Percentiles rank a stretch among this genome's conserved stretches.
These are phyloP conservation scores for Xylaria digitata DNA, from an alignment of 2,329 filamentous ascomycete genomes.

Conservation along the genomic window DNA sequence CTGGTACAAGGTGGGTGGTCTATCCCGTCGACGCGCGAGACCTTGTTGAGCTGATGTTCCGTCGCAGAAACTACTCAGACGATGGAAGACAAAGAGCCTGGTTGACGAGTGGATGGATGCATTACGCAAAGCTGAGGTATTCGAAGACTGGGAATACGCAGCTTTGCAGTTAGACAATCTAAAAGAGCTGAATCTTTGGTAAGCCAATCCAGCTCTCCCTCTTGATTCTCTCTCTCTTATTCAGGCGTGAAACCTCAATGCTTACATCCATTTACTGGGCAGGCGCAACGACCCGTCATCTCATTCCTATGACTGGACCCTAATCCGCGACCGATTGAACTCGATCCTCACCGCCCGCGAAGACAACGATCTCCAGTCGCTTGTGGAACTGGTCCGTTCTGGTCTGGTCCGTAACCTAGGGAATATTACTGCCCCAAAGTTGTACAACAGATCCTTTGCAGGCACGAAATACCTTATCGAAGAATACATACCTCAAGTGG, in stretches of 20 bases:
- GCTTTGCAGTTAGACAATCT: conserved; percentile 85
- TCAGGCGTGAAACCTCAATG: neutral
- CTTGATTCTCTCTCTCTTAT: neutral
- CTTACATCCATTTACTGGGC: conserved; percentile 27
- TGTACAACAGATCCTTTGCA: conserved; percentile 87
- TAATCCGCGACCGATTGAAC: conserved; percentile 81
- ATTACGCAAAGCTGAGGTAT: conserved; percentile 74
- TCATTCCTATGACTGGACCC: conserved; percentile 85
- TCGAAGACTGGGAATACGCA: conserved; percentile 89
- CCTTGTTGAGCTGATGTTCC: conserved; percentile 31
- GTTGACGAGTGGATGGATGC: conserved; percentile 73
- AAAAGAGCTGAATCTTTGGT: conserved; percentile 85
- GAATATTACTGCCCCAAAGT: conserved; percentile 82
- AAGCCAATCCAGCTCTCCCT: conserved; percentile 46
- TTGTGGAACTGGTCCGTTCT: conserved; percentile 84
- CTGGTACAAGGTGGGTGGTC: conserved; percentile 66
- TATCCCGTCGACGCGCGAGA: neutral
- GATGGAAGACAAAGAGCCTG: conserved; percentile 74
- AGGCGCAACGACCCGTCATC: conserved; percentile 86
- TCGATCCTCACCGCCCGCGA: conserved; percentile 76
- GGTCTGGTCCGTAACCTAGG: conserved; percentile 87
- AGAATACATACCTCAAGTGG: conserved; percentile 87
- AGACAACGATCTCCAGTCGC: conserved; percentile 75
- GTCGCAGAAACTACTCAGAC: conserved; percentile 71
- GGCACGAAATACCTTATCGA: conserved; percentile 93